Base-by-base conservation (phyloP, 2,329 filamentous ascomycete genomes). In the Alternaria ethzedia region DNA sequence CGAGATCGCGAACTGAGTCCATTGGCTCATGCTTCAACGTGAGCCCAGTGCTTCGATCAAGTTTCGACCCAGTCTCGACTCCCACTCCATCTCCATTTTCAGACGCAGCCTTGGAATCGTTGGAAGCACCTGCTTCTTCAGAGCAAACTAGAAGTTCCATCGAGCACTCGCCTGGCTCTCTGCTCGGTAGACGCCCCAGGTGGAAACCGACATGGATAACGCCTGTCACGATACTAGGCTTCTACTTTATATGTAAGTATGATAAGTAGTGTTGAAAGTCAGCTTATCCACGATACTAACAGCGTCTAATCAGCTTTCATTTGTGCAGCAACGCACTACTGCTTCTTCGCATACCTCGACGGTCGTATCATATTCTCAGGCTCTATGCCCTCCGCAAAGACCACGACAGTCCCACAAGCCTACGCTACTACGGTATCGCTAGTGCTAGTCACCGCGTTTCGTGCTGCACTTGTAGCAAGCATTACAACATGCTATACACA, bases 211-310 rank as follows among this genome's bases (percentile, higher is more conserved):
- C 32, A n/a, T 36, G 32, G 32, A 36, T 36, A 36, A 36, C 32
- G 32, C 32, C 32, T 3, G 8, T 9, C 32, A 36, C 32, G 3
- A 36, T 36, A 36, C 32, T 36, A 9, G 32, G 32, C 32, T 36
- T 36, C 32, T 36, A 36, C 32, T n/a, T 36, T 1, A n/a, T 36
- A n/a, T 36, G 32, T 36, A 36, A 36, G 15, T 3, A 36, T 36
- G 15, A n/a, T 9, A 36, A 9, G 8, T 5, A 36, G 32, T 8
- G 15, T 36, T 8, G 0, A 9, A n/a, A 0, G 2, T 9, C 4
- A 5, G 15, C 2, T 36, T n/a, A 8, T n/a, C 2, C 1, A 0
- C 0, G 0, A 36, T 36, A 8, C 15, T 36, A 36, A 36, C 15
- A 3, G 15, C 2, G 4, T 36, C 2, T 36, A 36, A 9, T 3